These are phyloP conservation scores for Helotiales sp. DNA, from an alignment of 2,329 filamentous ascomycete genomes.

Conservation along the genomic window DNA sequence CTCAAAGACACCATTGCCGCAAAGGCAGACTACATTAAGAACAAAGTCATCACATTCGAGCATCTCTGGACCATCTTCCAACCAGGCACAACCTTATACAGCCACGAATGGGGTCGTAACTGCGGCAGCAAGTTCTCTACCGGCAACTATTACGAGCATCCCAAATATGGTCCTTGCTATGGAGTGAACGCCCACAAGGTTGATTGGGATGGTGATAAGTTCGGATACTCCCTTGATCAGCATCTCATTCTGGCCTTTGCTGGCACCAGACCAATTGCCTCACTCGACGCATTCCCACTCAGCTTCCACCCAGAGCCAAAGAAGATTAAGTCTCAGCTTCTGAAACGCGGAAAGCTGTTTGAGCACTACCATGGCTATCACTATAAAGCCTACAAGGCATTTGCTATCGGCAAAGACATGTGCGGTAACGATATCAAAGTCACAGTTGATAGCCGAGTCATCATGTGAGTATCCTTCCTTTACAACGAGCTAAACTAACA, in stretches of 20 bases:
- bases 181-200: constrained; percentile 49
- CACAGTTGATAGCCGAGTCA: constrained; percentile 32
- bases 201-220: constrained; percentile 54
- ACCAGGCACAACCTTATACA: constrained; percentile 51
- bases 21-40: constrained; percentile 56
- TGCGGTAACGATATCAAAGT: constrained; percentile 31
- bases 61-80: constrained; percentile 60
- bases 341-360: constrained; percentile 51
- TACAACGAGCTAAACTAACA: background rate
- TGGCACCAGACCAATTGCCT: constrained; percentile 52
- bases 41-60: constrained; percentile 58
- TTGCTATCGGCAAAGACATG: constrained; percentile 31
- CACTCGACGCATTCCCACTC: constrained; percentile 52
- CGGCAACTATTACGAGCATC: constrained; percentile 40
- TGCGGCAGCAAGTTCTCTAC: constrained; percentile 48
- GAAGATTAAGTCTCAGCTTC: constrained; percentile 44
- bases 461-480: constrained; percentile 24
- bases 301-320: constrained; percentile 50
- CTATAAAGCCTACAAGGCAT: constrained; percentile 52
- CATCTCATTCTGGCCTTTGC: constrained; percentile 49
- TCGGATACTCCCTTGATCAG: constrained; percentile 48
- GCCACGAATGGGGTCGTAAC: constrained; percentile 47
- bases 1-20: constrained; percentile 55
- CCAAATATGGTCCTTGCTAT: constrained; percentile 48
- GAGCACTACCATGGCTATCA: constrained; percentile 53